phyloP scores from a whole-genome alignment of 1,284 basidiomycete species.

The Sporisorium reilianum region DNA sequence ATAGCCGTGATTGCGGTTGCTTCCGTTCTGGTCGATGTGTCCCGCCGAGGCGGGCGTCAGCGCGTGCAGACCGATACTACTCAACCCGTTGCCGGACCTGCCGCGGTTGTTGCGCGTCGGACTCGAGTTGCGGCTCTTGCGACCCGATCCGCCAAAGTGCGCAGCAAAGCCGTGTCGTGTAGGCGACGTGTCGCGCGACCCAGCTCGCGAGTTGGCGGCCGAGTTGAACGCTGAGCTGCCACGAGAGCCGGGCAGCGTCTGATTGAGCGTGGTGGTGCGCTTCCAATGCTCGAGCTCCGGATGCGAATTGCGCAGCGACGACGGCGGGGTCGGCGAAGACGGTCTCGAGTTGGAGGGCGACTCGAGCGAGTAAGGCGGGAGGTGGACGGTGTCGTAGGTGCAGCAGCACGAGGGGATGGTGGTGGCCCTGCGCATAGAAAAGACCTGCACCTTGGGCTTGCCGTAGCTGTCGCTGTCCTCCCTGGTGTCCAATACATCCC shows the following conservation, averaged over 20 bases:
- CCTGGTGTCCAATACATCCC: slow-evolving; percentile 58
- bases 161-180: slow-evolving; percentile 52
- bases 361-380: slow-evolving; percentile 66
- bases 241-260: slow-evolving; percentile 50
- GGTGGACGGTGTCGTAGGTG: slow-evolving; percentile 66
- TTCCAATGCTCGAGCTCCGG: slow-evolving; percentile 60
- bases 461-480: slow-evolving; percentile 60
- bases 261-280: slow-evolving; percentile 55
- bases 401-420: slow-evolving; percentile 62
- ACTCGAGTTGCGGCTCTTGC: slow-evolving; percentile 53
- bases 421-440: slow-evolving; percentile 63
- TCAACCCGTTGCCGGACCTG: slow-evolving; percentile 31
- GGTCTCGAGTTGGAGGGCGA: slow-evolving; percentile 59
- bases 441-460: slow-evolving; percentile 67
- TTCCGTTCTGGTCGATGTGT: slow-evolving; percentile 50
- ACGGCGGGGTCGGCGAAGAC: slow-evolving; percentile 51
- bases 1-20: slow-evolving; percentile 40
- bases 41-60: slow-evolving; percentile 49
- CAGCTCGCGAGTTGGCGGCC: slow-evolving; percentile 39
- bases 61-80: slow-evolving; percentile 49
- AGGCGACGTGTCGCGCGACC: slow-evolving; percentile 56
- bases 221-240: slow-evolving; percentile 49
- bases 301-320: slow-evolving; percentile 40
- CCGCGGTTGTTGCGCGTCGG: slow-evolving; percentile 42
- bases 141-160: slow-evolving; percentile 40